Base-by-base conservation (phyloP, 2,329 filamentous ascomycete species). In the Phialocephala sp. region DNA sequence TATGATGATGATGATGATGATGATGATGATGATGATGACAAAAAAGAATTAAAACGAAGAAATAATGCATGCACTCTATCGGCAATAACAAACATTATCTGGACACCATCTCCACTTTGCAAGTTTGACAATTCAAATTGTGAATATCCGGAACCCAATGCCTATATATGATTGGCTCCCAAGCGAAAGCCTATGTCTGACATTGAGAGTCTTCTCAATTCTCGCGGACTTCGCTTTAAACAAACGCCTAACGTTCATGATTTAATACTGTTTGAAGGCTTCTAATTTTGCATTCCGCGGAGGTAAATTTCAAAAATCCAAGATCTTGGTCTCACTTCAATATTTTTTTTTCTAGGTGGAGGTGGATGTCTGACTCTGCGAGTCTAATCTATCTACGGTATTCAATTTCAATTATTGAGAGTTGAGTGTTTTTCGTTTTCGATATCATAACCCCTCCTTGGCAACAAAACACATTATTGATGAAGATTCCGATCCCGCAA, bases 1-100 rank as follows among this genome's bases (percentile, higher is more conserved):
- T 60, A 37, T 60, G 45, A 60, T 47, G 24, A 54, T 54, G 24
- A 35, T n/a, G n/a, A n/a, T n/a, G n/a, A n/a, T n/a, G n/a, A n/a
- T n/a, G n/a, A n/a, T n/a, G n/a, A n/a, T n/a, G n/a, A n/a, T n/a
- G n/a, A n/a, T n/a, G n/a, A 32, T 32, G 27, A n/a, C 45, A 11
- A 22, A 27, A 8, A 54, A 32, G 24, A 4, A 2, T 11, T n/a
- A n/a, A 54, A 18, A 54, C 32, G 24, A 54, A 8, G 27, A 54
- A 27, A 54, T 54, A 5, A 22, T 50, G 8, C 45, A 18, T 43
- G 6, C 15, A 8, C 41, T 43, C 6, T 15, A 4, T 18, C 18
- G 15, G 18, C 6, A n/a, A 6, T n/a, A n/a, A n/a, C 41, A 6
- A n/a, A n/a, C 41, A 6, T 43, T n/a, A 4, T 41, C 37, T 41